Percentiles rank a stretch among this genome's conserved stretches.
Conservation (phyloP, 2,329 filamentous ascomycete genomes). For the Scedosporium dehoogii region DNA sequence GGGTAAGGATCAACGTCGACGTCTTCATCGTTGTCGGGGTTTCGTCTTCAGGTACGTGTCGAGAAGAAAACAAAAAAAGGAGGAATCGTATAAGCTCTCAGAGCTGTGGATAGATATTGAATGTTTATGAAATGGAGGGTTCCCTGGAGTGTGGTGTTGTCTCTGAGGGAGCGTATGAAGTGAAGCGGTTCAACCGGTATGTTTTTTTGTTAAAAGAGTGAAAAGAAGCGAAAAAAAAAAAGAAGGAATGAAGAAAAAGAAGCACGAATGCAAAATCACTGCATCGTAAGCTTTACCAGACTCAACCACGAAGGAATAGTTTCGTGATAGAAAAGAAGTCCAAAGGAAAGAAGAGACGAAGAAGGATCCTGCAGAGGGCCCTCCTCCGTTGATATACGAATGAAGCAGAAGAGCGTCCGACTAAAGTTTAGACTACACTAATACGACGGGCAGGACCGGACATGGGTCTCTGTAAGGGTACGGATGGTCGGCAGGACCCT, state of each 20-base stretch:
- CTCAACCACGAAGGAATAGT: neutral
- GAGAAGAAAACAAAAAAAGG: neutral
- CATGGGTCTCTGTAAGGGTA: no score
- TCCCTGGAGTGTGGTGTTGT: neutral
- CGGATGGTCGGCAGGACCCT: no score
- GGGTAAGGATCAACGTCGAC: neutral
- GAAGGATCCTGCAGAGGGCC: no score
- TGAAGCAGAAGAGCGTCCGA: no score
- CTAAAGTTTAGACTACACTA: no score
- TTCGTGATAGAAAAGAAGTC: neutral
- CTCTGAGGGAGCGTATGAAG: neutral
- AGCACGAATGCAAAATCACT: neutral
- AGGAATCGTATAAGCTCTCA: neutral
- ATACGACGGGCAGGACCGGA: no score
- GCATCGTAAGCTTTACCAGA: neutral
- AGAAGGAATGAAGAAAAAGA: neutral
- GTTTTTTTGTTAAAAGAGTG: neutral
- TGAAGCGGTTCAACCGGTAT: neutral
- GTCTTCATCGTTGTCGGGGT: neutral
- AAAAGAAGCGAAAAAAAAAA: neutral
- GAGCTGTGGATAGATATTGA: neutral
- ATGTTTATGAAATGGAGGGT: neutral
- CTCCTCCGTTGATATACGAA: no score
- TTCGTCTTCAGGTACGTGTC: neutral
- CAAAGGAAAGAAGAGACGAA: neutral